Base-by-base conservation (phyloP, 805 yeast genomes). In the Candida xiaguanensis region DNA sequence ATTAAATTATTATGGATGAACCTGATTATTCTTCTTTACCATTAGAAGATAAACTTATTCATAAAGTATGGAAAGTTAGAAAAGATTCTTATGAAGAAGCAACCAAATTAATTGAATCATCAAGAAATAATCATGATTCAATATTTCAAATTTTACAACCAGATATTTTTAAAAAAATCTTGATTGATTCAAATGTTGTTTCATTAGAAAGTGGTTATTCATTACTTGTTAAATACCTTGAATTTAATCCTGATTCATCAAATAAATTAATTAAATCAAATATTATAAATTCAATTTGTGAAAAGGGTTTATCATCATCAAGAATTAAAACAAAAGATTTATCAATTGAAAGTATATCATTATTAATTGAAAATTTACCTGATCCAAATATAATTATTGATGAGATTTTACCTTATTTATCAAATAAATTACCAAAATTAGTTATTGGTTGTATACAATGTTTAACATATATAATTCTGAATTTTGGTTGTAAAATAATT, bases 31-130 rank as follows among this genome's bases (percentile, higher is more conserved):
- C 80, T 17, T 51, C 70, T 5, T 64, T 88, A 31, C 80, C 95
- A 1, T 56, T 88, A 18, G 77, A 74, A 13, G 88, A 85, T 39
- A 70, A 88, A 38, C 61, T 85, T 37, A 65, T 59, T 6, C 89
- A 85, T 56, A 82, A 83, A 54, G 76, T 48, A 12, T 93, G 98
- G 98, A 90, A 88, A 61, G 97, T 80, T 11, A 79, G 99, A 44
- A 65, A 75, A 40, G 76, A 70, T 13, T 96, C 91, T 0, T 91
- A 90, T 58, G 84, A 80, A 39, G 91, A 85, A 50, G 54, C 80
- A 37, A 62, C 69, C 15, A 64, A 65, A 30, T 57, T 52, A 29
- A 84, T 86, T 51, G 66, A 72, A 34, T 65, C 58, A 34, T 74
- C 86, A 1, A 69, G 78, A 2, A 67, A 70, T 44, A 80, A 75